Base-by-base conservation (phyloP, 306 rosid genomes). In the Sicyos edulis region DNA sequence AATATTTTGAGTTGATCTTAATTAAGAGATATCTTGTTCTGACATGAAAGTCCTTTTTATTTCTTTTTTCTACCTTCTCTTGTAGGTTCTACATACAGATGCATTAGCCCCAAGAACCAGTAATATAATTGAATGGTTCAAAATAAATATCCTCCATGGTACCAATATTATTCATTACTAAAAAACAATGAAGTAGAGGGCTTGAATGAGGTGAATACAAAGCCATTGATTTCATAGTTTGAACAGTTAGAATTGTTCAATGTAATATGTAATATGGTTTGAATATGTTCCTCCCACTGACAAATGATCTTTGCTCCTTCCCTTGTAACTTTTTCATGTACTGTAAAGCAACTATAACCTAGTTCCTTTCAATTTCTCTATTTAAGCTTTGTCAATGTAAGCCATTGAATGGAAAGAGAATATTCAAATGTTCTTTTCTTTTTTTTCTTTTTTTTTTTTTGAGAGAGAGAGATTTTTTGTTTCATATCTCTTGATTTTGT, bases 201-300 rank as follows among this genome's bases (percentile, higher is more conserved):
- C 44, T 60, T 60, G 45, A 60, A 60, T 60, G 44, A 60, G 15
- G 16, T 60, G 45, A 29, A 60, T 15, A 60, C 19, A 60, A 60
- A 26, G 66, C 66, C 5, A 29, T 60, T 60, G 45, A 2, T 26
- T 60, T 24, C 29, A 60, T 29, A 6, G 44, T 60, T 60, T 29
- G 44, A 60, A 60, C 6, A 32, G 49, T 61, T 15, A 32, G 68
- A 61, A 32, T 61, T 61, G 20, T 32, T 32, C 34, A 14, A 0
- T 26, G 11, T 24, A 7, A 1, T 61, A 14, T 8, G 34, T 32
- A 61, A 29, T 57, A 61, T 61, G 68, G 14, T 61, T 61, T 32
- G 7, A 61, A 62, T 63, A 63, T 37, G 70, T 63, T 34, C 50
- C 22, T 16, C 15, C 50, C 22, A 62, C 24, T 34, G 8, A 62